Base-by-base conservation (phyloP, 305 asterid species). In the Fraxinus paxiana region DNA sequence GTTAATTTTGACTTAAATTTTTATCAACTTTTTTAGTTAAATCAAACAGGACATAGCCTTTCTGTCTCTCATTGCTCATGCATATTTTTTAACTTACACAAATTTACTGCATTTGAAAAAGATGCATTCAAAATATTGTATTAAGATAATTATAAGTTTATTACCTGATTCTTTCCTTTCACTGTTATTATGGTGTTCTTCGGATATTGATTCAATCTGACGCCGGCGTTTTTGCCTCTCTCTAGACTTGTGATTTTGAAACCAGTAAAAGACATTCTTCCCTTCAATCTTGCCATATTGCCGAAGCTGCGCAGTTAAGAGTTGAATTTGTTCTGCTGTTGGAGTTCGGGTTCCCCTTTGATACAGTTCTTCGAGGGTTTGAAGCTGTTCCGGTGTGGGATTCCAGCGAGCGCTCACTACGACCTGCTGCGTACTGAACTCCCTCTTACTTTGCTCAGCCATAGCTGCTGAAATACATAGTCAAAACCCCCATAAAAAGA, bases 321-420 rank as follows among this genome's bases (percentile, higher is more conserved):
- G 97, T 82, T 95, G 98, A 85, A 95, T 94, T 86, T 95, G 97
- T 34, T 95, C 95, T 4, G 97, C 96, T 12, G 96, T 87, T 0
- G 98, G 98, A 4, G 99, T 95, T 34, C 97, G 83, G 0, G 97
- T 94, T 1, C 99, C 99, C 1, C 92, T 76, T 17, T 92, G 88
- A 20, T 95, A 95, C 73, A 95, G 28, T 33, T 92, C 98, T 73
- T 94, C 97, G 0, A 95, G 94, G 75, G 93, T 87, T 51, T 92
- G 97, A 7, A 94, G 89, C 89, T 95, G 99, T 72, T 95, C 99
- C 1, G 97, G 97, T 3, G 99, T 91, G 1, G 99, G 98, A 78
- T 94, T 95, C 99, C 99, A 95, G n/a, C 99, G 85, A 26, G 99
- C 92, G 70, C 96, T 94, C 83, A 94, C 99, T n/a, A 94, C 99